A percentile compares a stretch with the other conserved stretches of the same genome.
Evolutionary conservation across 2,329 filamentous ascomycete genomes (phyloP).

Genomic region (Trichoderma sp.): DNA sequence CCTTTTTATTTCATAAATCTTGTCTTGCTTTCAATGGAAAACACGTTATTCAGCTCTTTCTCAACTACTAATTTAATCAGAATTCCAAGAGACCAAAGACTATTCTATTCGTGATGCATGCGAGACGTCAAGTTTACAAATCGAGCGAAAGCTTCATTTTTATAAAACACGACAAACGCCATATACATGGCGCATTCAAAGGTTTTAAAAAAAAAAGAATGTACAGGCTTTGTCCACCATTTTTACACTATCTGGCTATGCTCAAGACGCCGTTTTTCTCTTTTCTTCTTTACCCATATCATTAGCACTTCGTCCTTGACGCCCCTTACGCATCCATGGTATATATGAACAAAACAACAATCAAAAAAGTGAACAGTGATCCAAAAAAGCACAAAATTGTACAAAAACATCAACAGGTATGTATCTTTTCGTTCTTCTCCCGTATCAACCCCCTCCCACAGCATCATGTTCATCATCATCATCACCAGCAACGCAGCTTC

Average conservation of each 20-base stretch:
- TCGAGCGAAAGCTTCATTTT: background rate
- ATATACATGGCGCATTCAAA: constrained; percentile 12
- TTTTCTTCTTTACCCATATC: constrained; percentile 11
- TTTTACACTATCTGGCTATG: background rate
- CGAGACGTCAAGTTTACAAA: background rate
- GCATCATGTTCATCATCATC: background rate
- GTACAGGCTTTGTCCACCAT: background rate
- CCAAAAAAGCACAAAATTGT: background rate
- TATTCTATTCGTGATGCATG: background rate
- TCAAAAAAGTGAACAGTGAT: constrained; percentile 13
- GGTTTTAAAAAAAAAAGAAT: background rate
- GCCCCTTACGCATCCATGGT: constrained; percentile 29
- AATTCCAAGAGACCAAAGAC: background rate
- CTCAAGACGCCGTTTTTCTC: constrained; percentile 13
- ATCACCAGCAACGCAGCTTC: constrained; percentile 60
- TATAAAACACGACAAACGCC: constrained; percentile 2
- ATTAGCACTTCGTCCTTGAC: constrained; percentile 20
- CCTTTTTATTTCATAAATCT: background rate
- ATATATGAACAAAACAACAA: constrained; percentile 29
- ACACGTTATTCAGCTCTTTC: background rate
- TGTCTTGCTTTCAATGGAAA: background rate
- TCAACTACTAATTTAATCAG: background rate
- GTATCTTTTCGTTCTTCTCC: background rate
- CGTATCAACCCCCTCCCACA: background rate
- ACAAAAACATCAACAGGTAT: background rate